A percentile compares a stretch with the other conserved stretches of the same genome.
These are phyloP conservation scores for Adenanthera pavonina DNA, from an alignment of 306 rosid genomes.

Conservation along the genomic window DNA sequence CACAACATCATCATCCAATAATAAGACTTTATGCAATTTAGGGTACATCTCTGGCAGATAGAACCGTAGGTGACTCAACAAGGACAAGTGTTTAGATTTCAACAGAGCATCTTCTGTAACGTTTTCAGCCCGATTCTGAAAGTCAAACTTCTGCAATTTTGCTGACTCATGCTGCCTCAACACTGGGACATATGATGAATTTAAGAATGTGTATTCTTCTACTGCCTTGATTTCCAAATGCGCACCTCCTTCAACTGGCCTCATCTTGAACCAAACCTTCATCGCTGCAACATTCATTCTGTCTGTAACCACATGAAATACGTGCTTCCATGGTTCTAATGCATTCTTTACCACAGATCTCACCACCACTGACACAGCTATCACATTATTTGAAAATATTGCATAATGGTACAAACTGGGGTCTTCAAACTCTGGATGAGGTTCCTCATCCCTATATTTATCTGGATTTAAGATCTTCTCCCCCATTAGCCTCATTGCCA, in stretches of 20 bases:
- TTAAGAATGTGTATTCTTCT: conserved; percentile 84
- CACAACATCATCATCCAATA: conserved; percentile 93
- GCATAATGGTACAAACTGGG: conserved; percentile 93
- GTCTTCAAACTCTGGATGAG: conserved; percentile 86
- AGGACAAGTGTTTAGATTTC: conserved; percentile 62
- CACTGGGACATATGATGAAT: conserved; percentile 80
- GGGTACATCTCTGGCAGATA: conserved; percentile 98
- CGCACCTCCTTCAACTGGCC: conserved; percentile 87
- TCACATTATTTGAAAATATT: conserved; percentile 89
- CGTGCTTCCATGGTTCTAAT: conserved; percentile 92
- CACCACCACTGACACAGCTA: conserved; percentile 94
- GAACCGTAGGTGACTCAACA: conserved; percentile 87
- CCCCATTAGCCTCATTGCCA: conserved; percentile 95
- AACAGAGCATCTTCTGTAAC: conserved; percentile 54
- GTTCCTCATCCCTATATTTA: conserved; percentile 77
- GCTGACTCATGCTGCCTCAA: conserved; percentile 73
- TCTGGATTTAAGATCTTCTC: conserved; percentile 85
- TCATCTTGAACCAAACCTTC: conserved; percentile 99
- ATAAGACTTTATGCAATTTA: conserved; percentile 74
- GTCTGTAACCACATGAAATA: conserved; percentile 87
- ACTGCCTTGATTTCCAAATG: conserved; percentile 85
- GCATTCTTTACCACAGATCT: conserved; percentile 93
- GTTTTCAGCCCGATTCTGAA: conserved; percentile 64
- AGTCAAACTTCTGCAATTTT: conserved; percentile 58
- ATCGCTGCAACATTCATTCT: conserved; percentile 97